Base-by-base conservation (phyloP, 768 basidiomycete species). In the Auricularia sp. region DNA sequence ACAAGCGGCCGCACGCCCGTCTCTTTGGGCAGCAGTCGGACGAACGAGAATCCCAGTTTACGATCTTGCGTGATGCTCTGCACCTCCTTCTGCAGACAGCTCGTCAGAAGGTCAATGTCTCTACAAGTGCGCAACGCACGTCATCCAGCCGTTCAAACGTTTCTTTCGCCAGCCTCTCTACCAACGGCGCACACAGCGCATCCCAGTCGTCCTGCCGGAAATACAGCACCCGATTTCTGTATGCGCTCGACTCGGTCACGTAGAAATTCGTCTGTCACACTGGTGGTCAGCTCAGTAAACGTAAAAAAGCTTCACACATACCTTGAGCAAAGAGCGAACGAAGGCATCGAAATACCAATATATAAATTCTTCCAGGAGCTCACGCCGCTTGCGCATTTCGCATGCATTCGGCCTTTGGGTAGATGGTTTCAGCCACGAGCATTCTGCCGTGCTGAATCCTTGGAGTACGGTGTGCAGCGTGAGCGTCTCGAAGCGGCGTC, bases 191-290 rank as follows among this genome's bases (percentile, higher is more conserved):
- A 64, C 93, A 95, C 4, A 98, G 79, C 2, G 74, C 76, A n/a
- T 81, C 78, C 97, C 96, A 99, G 68, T 96, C 94, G 62, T 96
- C 93, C 63, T 98, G 93, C 11, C 92, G 84, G 73, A 97, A 98
- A 72, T 95, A 99, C 0, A 98, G 77, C 1, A 95, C 81, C 54
- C 84, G 84, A 66, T 94, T 90, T 47, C 88, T 81, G 70, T 87
- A 92, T 6, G 87, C 89, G 21, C 89, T 87, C 0, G 95, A 92
- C 67, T 98, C 91, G 0, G 97, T 98, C 54, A 93, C 81, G 74
- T 98, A 98, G 75, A 97, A 99, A 0, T 87, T 87, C 2, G 92
- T 92, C 95, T 98, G 63, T 1, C 8, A 36, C 54, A 43, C 60
- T 62, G 58, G n/a, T 64, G 34, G 61, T 44, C 53, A 33, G 56